phyloP scores from a whole-genome alignment of 1,284 basidiomycete genomes.

The Xerocomus nothofagi region DNA sequence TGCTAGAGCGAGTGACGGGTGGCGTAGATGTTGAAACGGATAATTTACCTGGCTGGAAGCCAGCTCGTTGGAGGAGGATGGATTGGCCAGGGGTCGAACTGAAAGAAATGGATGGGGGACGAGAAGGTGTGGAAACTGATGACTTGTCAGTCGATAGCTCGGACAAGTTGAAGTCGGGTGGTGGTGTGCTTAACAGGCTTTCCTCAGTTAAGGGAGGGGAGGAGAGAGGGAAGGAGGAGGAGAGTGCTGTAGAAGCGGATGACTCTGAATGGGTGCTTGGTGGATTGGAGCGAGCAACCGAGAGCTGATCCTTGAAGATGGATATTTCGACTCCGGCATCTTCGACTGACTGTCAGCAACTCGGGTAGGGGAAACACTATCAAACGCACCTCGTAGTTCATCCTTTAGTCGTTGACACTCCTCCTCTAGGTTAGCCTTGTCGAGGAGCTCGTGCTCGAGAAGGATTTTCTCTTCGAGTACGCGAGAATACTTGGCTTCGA shows the following conservation, averaged over 20 bases:
- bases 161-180: slow-evolving; percentile 59
- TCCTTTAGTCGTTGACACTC: slow-evolving; percentile 92
- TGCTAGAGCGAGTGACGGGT: slow-evolving; percentile 55
- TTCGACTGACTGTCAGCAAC: slow-evolving; percentile 36
- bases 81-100: slow-evolving; percentile 44
- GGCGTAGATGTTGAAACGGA: slow-evolving; percentile 44
- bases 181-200: slow-evolving; percentile 57
- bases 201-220: slow-evolving; percentile 33
- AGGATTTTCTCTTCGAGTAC: slow-evolving; percentile 96
- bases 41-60: slow-evolving; percentile 48
- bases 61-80: slow-evolving; percentile 49
- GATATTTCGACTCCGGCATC: slow-evolving; percentile 85
- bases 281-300: slow-evolving; percentile 39
- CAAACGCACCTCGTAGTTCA: slow-evolving; percentile 79
- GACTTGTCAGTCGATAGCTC: slow-evolving; percentile 54
- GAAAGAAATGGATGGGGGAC: slow-evolving; percentile 41
- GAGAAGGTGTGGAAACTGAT: slow-evolving; percentile 26
- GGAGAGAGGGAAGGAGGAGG: slow-evolving; percentile 21
- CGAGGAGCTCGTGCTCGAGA: slow-evolving; percentile 94
- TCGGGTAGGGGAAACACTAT: slow-evolving; percentile 7
- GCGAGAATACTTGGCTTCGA: slow-evolving; percentile 88
- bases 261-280: slow-evolving; percentile 25
- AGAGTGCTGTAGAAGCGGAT: slow-evolving; percentile 28
- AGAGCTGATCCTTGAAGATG: slow-evolving; percentile 76
- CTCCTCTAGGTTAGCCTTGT: slow-evolving; percentile 88